phyloP scores from a whole-genome alignment of 805 yeast genomes.

The Barnettozyma wickerhamii region DNA sequence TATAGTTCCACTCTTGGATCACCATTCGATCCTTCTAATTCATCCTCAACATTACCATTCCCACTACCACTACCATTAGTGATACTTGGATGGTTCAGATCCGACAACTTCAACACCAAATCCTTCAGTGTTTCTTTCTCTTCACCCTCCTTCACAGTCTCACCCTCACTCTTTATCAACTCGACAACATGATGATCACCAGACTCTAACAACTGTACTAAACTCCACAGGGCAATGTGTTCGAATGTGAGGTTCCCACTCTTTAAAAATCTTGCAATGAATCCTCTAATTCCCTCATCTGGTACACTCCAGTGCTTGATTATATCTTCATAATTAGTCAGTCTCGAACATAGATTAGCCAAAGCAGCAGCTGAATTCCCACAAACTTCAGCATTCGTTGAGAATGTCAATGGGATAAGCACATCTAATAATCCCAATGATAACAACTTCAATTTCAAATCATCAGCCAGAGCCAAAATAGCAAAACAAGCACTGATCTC shows the following conservation, averaged over 20 bases:
- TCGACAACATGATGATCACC: constrained; percentile 59
- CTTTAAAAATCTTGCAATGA: constrained; percentile 72
- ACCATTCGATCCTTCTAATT: constrained; percentile 34
- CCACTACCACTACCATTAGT: background rate
- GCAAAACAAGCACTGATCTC: constrained; percentile 98
- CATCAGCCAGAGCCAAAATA: constrained; percentile 93
- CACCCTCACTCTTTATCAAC: constrained; percentile 36
- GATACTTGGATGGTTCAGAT: constrained; percentile 28
- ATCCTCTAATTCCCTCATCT: constrained; percentile 76
- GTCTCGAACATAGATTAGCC: constrained; percentile 91
- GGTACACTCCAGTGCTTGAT: constrained; percentile 64
- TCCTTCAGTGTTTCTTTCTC: constrained; percentile 45
- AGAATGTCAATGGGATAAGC: constrained; percentile 84
- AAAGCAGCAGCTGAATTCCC: constrained; percentile 98
- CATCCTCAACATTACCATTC: constrained; percentile 14
- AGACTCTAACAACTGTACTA: constrained; percentile 86
- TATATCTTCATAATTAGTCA: constrained; percentile 75
- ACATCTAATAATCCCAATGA: constrained; percentile 84
- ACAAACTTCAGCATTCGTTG: constrained; percentile 89
- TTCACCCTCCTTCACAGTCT: background rate
- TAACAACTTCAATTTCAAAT: constrained; percentile 77
- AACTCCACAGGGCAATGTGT: constrained; percentile 97
- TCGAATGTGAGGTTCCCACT: constrained; percentile 91
- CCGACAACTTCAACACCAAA: constrained; percentile 42
- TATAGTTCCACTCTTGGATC: constrained; percentile 63